Base-by-base conservation (phyloP, 352 stramenopile genomes). In the Phytophthora lateralis region DNA sequence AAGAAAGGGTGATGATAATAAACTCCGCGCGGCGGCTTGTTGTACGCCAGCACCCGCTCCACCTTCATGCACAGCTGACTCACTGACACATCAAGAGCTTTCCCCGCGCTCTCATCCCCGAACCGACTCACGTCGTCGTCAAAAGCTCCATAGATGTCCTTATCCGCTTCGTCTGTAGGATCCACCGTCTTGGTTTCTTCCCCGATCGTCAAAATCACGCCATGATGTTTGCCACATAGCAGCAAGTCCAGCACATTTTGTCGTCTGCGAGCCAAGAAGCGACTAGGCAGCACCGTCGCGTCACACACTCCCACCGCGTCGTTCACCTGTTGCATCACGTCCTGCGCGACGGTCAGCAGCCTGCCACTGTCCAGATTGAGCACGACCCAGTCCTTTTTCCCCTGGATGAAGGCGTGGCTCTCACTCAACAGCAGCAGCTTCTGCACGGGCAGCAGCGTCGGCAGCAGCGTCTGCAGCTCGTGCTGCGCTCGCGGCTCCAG, bases 1-100 rank as follows among this genome's bases (percentile, higher is more conserved):
- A 95, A 44, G 48, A 89, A 88, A 10, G 84, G 86, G 18, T 90
- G 77, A 60, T 93, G 84, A 59, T 78, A 85, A 50, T 71, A 80
- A 0, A 60, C 79, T 1, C 48, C 63, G 10, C 69, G 69, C 1
- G 83, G 83, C 1, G 79, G 32, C 12, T 59, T 59, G 20, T 82
- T 78, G 58, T 84, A 89, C 55, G 73, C 66, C 30, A 90, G 27
- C 21, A 78, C 63, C 21, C 67, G 72, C 47, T 87, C 73, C 14
- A 85, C 71, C 21, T 73, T 76, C 30, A 92, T 46, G 34, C 69
- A 70, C 26, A 85, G 47, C 18, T 57, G 69, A 39, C 75, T 78
- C 11, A 69, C 66, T 47, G 71, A 77, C 29, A 85, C 18, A 48
- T 79, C 76, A 12, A 78, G 58, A 12, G 69, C 37, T 56, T 74